A percentile compares a stretch with the other conserved stretches of the same genome.
These are phyloP conservation scores for Setomelanomma holmii DNA, from an alignment of 2,329 filamentous ascomycete species.

Conservation along the genomic window DNA sequence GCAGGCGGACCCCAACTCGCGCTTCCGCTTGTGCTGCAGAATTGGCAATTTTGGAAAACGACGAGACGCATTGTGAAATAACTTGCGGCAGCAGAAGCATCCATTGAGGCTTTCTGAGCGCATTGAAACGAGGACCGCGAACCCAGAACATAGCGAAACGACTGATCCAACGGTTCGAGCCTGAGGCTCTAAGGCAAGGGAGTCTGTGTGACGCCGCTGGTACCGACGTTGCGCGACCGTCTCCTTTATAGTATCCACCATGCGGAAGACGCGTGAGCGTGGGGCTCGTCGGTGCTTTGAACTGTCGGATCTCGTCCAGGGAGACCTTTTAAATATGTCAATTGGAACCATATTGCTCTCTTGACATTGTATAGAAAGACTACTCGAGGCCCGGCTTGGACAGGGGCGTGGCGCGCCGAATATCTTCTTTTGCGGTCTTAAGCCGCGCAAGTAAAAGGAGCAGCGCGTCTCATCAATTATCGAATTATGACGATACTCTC, in stretches of 20 bases:
- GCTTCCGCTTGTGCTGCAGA: conserved; percentile 18
- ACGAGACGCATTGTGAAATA: conserved; percentile 19
- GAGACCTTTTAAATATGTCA: not conserved
- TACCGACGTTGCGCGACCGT: conserved; percentile 36
- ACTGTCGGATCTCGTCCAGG: not conserved
- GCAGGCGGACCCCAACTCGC: conserved; percentile 12
- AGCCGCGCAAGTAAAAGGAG: conserved; percentile 36
- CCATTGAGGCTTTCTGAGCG: conserved; percentile 9
- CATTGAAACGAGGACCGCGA: conserved; percentile 18
- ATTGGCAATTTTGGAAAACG: conserved; percentile 33
- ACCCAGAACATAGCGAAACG: conserved; percentile 19
- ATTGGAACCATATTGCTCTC: not conserved
- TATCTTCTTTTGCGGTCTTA: conserved; percentile 20
- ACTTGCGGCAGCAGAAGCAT: conserved; percentile 13
- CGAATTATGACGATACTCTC: conserved; percentile 38
- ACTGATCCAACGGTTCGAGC: conserved; percentile 17
- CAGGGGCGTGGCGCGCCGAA: conserved; percentile 17
- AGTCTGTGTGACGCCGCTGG: conserved; percentile 36
- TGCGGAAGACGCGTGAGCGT: conserved; percentile 33
- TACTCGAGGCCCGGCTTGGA: conserved; percentile 5
- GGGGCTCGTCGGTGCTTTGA: conserved; percentile 9
- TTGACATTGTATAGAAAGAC: not conserved
- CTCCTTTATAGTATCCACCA: conserved; percentile 36
- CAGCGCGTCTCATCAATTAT: conserved; percentile 24
- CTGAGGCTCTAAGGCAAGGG: conserved; percentile 29